Evolutionary conservation across 371 early-diverging fungal genomes (phyloP), one percentile per base, ranked within the genome.

Genomic region (Rhizomucor miehei): DNA sequence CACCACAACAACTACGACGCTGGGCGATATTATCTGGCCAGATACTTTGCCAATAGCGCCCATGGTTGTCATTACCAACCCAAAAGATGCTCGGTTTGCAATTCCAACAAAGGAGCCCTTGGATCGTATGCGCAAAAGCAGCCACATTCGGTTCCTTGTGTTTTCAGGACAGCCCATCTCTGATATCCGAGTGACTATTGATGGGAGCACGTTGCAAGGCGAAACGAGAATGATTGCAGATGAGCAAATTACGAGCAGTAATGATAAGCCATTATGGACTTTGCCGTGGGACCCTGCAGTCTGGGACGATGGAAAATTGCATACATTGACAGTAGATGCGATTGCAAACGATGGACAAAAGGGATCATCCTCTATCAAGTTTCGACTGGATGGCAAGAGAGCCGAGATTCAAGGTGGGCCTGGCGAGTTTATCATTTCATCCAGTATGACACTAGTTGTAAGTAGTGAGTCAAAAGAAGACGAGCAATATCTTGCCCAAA

Each of bases 61-160:
- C 6, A 69, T 92, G 4, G 75, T 95, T 9, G 69, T 95, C 19
- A 80, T 93, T 16, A 93, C 95, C 0, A 92, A 93, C 57, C 95
- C 95, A 14, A 91, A 94, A 59, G 93, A 95, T 59, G 84, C 87
- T 0, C 75, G 89, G 20, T 94, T 79, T 59, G 59, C 85, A 25
- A 67, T 92, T 34, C 86, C 85, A 6, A 54, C 65, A 16, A 87
- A 85, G 46, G 95, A 94, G 62, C 92, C 93, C 0, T 61, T 85
- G 17, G 49, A 73, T 43, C 66, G 80, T 24, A 87, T 90, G 39
- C 66, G 57, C 2, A 39, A 59, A 4, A 88, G 89, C 55, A 79
- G 71, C 16, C 85, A 88, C 52, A 89, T 95, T 48, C 87, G 95
- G 16, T 76, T 86, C 39, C 71, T 95, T 19, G 79, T 88, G 0